Conservation (phyloP, 768 basidiomycete genomes). For the Clitopilus hobsonii region DNA sequence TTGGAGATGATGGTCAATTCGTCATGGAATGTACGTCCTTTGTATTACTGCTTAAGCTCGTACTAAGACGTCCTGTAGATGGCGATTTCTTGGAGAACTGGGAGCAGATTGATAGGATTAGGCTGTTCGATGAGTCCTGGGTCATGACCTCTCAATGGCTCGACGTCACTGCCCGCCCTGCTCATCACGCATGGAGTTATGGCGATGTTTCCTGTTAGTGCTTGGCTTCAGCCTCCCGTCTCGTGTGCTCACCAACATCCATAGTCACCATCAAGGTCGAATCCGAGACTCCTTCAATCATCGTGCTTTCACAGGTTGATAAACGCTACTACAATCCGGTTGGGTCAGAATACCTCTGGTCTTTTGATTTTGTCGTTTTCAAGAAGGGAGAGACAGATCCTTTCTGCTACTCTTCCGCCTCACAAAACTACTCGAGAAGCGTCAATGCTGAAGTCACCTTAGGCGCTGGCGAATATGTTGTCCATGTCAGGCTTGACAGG, state of each 20-base stretch:
- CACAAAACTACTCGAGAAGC: slow-evolving; percentile 15
- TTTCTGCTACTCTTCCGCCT: slow-evolving; percentile 13
- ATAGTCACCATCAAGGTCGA: slow-evolving; percentile 31
- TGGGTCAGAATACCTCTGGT: slow-evolving; percentile 19
- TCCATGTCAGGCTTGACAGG: slow-evolving; percentile 20
- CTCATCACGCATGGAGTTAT: slow-evolving; percentile 28
- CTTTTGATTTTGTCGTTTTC: slow-evolving; percentile 32
- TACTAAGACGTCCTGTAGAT: slow-evolving; percentile 19
- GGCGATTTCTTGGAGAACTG: slow-evolving; percentile 33
- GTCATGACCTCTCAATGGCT: slow-evolving; percentile 37
- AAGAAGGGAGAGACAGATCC: slow-evolving; percentile 24
- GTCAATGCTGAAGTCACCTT: slow-evolving; percentile 21
- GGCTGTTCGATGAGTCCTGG: slow-evolving; percentile 36
- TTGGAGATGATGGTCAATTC: slow-evolving; percentile 48
- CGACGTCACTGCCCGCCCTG: slow-evolving; percentile 21
- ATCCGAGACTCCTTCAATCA: slow-evolving; percentile 21
- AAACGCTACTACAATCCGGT: slow-evolving; percentile 27
- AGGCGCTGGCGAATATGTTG: slow-evolving; percentile 22
- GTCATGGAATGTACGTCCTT: slow-evolving; percentile 44
- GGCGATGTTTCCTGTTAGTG: slow-evolving; percentile 37
- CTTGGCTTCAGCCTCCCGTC: not conserved
- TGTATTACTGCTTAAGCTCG: slow-evolving; percentile 12
- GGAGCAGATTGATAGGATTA: slow-evolving; percentile 31
- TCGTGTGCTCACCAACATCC: not conserved
- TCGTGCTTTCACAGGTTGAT: slow-evolving; percentile 34